A percentile compares a stretch with the other conserved stretches of the same genome.
These are phyloP conservation scores for Gaultheria prostrata DNA, from an alignment of 148 eudicot species.

Conservation along the genomic window DNA sequence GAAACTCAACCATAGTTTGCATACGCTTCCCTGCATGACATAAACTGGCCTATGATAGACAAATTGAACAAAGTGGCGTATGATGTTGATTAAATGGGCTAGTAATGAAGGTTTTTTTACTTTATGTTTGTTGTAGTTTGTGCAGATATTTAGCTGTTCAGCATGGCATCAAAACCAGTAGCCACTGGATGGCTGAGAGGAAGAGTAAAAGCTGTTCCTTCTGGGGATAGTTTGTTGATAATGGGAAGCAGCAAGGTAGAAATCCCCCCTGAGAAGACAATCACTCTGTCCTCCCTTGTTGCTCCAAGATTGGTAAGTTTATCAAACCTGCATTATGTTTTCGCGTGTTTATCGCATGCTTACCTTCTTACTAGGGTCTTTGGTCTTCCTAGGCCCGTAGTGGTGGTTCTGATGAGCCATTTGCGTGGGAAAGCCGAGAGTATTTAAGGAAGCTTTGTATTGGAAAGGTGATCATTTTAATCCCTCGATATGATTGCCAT, in stretches of 20 bases:
- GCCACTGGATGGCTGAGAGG: constrained; percentile 77
- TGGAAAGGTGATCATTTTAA: constrained; percentile 65
- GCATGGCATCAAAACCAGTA: constrained; percentile 61
- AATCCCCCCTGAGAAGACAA: constrained; percentile 76
- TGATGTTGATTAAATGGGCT: not conserved
- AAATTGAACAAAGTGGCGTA: not conserved
- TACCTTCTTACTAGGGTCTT: not conserved
- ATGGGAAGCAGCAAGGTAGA: constrained; percentile 65
- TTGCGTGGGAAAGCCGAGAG: constrained; percentile 98
- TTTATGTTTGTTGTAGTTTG: not conserved
- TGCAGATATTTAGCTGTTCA: constrained; percentile 43
- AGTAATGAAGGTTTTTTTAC: not conserved
- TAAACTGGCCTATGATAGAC: not conserved
- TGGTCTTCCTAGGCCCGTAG: constrained; percentile 64
- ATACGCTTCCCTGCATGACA: not conserved
- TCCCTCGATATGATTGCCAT: not conserved
- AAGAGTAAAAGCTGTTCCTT: constrained; percentile 86
- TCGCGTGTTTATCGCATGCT: not conserved
- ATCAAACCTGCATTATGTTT: not conserved
- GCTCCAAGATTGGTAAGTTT: constrained; percentile 82
- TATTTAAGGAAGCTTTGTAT: constrained; percentile 81
- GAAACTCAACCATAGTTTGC: too few species aligned
- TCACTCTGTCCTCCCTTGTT: constrained; percentile 70
- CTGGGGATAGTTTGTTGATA: constrained; percentile 87
- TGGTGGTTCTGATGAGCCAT: constrained; percentile 79